Base-by-base conservation (phyloP, 306 rosid genomes). In the Oxytropis ochrocephala region DNA sequence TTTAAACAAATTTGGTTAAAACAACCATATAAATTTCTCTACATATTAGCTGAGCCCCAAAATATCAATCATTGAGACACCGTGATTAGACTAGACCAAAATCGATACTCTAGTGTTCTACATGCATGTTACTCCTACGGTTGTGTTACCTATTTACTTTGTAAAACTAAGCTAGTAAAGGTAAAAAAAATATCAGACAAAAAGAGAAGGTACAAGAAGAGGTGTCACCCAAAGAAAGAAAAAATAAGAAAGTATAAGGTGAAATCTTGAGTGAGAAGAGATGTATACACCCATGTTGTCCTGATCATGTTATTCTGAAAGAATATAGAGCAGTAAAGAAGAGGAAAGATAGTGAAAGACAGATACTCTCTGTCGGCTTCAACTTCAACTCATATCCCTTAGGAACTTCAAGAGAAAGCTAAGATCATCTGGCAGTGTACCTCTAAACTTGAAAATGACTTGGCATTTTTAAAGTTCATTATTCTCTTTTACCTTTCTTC, bases 311-410 rank as follows among this genome's bases (percentile, higher is more conserved):
- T 83, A 82, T 80, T 80, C 77, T 58, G 11, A 77, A 39, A 72
- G 87, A 82, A 84, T 82, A 83, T 70, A 73, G 74, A 82, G 83
- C 79, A 76, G 76, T 64, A 82, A 77, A 77, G 86, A 79, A 73
- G 73, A 65, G 62, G 51, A 81, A 77, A 81, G 79, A 73, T 72
- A 76, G 74, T 21, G 77, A 84, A 83, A 85, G 87, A 85, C 78
- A 78, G 85, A 80, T 85, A 80, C 87, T 76, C 67, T 82, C 63
- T 84, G 96, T 90, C 91, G 86, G 86, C 61, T 82, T 84, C 83
- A n/a, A n/a, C n/a, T n/a, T n/a, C n/a, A 52, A 67, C 64, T 42
- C 49, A 61, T 62, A 62, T 48, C 72, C 64, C 73, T 33, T 81
- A 75, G 85, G 76, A 81, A 74, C 79, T 75, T 82, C 77, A 78